Conservation (phyloP, 2,329 filamentous ascomycete genomes). For the Pseudogymnoascus sp. region DNA sequence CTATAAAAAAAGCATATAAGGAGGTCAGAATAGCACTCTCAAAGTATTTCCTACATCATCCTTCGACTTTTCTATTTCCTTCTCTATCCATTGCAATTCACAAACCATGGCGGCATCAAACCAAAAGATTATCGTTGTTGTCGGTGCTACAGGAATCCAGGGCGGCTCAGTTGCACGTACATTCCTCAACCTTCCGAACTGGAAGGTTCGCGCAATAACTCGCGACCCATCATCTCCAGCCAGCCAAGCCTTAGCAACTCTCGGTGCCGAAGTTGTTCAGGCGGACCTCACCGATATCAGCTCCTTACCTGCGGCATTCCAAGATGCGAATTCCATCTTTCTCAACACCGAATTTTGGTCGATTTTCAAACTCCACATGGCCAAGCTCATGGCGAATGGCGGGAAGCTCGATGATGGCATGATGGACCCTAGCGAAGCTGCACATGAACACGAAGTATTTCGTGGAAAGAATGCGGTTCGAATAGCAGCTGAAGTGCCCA, state of each 20-base stretch:
- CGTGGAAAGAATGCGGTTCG: constrained; percentile 26
- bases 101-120: constrained; percentile 13
- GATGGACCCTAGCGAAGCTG: constrained; percentile 12
- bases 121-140: constrained; percentile 45
- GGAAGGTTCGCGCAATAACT: constrained; percentile 11
- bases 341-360: constrained; percentile 25
- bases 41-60: not conserved
- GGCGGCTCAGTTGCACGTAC: constrained; percentile 47
- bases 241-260: constrained; percentile 14
- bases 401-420: not conserved
- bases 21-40: not conserved
- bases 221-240: constrained; percentile 18
- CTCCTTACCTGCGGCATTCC: constrained; percentile 22
- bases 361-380: not conserved
- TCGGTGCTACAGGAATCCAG: constrained; percentile 55
- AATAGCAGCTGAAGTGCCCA: constrained; percentile 25
- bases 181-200: not conserved
- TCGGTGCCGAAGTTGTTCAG: constrained; percentile 24
- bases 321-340: constrained; percentile 23
- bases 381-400: not conserved
- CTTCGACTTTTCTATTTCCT: not conserved
- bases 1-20: not conserved
- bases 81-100: not conserved
- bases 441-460: constrained; percentile 19
- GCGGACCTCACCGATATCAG: constrained; percentile 21